Conservation (phyloP, 2,329 filamentous ascomycete genomes). For the Monilinia fructigena region DNA sequence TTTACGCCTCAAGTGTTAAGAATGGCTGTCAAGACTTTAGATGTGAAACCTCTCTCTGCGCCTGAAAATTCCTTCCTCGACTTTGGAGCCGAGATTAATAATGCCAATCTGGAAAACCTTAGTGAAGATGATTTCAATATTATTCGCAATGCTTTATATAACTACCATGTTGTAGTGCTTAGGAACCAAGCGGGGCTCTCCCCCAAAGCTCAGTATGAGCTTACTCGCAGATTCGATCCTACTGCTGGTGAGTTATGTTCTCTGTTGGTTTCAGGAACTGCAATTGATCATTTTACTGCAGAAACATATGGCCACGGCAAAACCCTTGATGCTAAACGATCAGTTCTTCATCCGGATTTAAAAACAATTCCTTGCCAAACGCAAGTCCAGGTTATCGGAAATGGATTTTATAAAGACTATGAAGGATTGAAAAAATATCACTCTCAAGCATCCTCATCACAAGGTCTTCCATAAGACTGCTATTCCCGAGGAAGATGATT, state of each 20-base stretch:
- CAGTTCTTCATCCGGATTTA: conserved; percentile 70
- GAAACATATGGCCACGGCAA: conserved; percentile 72
- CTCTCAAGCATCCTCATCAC: conserved; percentile 73
- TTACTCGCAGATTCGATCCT: conserved; percentile 74
- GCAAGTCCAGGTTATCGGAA: conserved; percentile 78
- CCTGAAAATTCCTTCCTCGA: conserved; percentile 45
- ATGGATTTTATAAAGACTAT: conserved; percentile 67
- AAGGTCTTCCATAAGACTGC: conserved; percentile 68
- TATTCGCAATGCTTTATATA: conserved; percentile 66
- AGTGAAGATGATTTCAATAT: conserved; percentile 62
- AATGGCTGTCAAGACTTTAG: conserved; percentile 39
- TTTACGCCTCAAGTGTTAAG: too few species aligned
- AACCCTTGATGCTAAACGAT: conserved; percentile 63
- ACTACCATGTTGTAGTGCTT: conserved; percentile 67
- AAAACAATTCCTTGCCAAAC: conserved; percentile 80
- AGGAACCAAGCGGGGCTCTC: conserved; percentile 64
- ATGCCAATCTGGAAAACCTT: conserved; percentile 60
- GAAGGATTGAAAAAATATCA: conserved; percentile 68
- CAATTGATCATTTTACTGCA: background rate
- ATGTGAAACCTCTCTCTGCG: conserved; percentile 33
- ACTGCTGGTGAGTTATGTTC: conserved; percentile 41
- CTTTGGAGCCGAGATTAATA: conserved; percentile 60
- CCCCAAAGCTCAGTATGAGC: conserved; percentile 69
- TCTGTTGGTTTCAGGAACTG: background rate
- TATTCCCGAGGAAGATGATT: conserved; percentile 62